phyloP scores from a whole-genome alignment of 805 yeast genomes.

The Candida insectorum region DNA sequence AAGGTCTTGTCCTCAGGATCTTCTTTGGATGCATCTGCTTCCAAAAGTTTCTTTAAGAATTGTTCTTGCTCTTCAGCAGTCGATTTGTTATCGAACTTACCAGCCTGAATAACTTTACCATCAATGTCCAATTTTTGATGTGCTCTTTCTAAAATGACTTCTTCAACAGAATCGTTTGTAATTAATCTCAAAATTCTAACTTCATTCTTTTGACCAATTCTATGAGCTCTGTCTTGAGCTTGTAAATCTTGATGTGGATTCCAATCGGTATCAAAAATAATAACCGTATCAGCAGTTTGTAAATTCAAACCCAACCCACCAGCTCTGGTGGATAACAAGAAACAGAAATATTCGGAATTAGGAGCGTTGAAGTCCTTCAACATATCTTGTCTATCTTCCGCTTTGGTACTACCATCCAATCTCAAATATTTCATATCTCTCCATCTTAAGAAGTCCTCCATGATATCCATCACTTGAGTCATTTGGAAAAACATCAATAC shows the following conservation, averaged over 20 bases:
- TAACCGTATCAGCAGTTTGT: conserved; percentile 85
- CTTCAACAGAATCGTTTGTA: conserved; percentile 81
- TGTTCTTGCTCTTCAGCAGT: conserved; percentile 88
- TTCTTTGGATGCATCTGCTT: conserved; percentile 59
- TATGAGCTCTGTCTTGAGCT: conserved; percentile 87
- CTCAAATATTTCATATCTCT: conserved; percentile 67
- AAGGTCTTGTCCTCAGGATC: conserved; percentile 53
- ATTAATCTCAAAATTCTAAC: conserved; percentile 78
- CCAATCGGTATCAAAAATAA: conserved; percentile 87
- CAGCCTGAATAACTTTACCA: conserved; percentile 88
- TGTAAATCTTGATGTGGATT: conserved; percentile 90
- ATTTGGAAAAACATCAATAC: conserved; percentile 82
- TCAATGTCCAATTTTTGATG: conserved; percentile 81
- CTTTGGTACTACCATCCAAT: conserved; percentile 79
- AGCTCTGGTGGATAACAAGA: conserved; percentile 79
- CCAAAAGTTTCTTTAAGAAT: conserved; percentile 64
- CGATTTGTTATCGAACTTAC: conserved; percentile 83
- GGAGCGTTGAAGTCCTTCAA: conserved; percentile 74
- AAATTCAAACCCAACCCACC: conserved; percentile 86
- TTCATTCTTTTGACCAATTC: conserved; percentile 87
- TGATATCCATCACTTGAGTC: conserved; percentile 88
- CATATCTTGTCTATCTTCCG: conserved; percentile 78
- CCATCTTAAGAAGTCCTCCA: conserved; percentile 77
- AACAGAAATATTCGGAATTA: conserved; percentile 72
- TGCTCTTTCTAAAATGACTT: conserved; percentile 77